phyloP scores from a whole-genome alignment of 176 grass and related monocot genomes.

The Avena sativa region DNA sequence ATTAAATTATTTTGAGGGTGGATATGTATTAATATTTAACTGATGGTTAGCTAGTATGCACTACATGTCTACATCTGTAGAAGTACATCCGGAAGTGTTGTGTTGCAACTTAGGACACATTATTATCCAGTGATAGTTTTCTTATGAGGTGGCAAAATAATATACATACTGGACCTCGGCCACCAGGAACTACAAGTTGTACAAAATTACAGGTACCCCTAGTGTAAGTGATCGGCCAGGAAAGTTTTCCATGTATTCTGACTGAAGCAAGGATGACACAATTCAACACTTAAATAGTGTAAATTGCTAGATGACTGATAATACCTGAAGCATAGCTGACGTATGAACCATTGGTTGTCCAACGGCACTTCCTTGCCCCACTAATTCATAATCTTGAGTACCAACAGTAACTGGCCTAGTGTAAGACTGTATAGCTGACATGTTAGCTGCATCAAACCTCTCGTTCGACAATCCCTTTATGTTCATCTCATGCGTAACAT shows the following conservation, averaged over 20 bases:
- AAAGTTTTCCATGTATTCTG: not conserved
- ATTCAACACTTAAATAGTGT: slow-evolving; percentile 14
- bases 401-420: slow-evolving; percentile 51
- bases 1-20: not conserved
- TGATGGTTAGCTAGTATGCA: not conserved
- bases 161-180: not conserved
- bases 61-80: not conserved
- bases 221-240: not conserved
- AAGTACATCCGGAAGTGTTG: not conserved
- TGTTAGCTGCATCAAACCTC: slow-evolving; percentile 50
- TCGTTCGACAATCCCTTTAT: slow-evolving; percentile 59
- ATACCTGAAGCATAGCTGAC: slow-evolving; percentile 92
- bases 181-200: not conserved
- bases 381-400: slow-evolving; percentile 84
- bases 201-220: not conserved
- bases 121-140: not conserved
- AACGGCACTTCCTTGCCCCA: slow-evolving; percentile 79
- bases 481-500: slow-evolving; percentile 80
- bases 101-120: not conserved
- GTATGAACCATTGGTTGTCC: slow-evolving; percentile 82
- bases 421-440: slow-evolving; percentile 73
- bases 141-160: not conserved
- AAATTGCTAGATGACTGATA: slow-evolving; percentile 20
- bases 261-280: slow-evolving; percentile 20
- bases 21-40: too few species aligned